phyloP scores from a whole-genome alignment of 176 grass and related monocot genomes.

The Miscanthus lutarioriparius region DNA sequence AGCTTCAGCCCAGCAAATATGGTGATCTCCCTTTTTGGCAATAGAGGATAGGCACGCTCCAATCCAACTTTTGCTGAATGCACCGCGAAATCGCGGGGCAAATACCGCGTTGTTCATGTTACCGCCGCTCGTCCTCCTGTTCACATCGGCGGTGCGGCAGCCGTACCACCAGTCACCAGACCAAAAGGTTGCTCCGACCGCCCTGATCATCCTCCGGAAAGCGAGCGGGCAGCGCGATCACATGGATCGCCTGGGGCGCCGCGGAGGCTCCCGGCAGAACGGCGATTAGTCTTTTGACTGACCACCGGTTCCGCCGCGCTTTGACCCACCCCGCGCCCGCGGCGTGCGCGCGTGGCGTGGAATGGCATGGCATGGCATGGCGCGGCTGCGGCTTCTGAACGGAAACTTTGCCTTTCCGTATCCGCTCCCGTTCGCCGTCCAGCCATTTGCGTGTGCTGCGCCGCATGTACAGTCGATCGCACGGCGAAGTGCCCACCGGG shows the following conservation, averaged over 20 bases:
- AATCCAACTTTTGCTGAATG: not conserved
- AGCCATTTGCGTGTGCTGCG: not conserved
- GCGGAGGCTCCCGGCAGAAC: constrained; percentile 23
- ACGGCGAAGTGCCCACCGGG: not conserved
- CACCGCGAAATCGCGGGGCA: constrained; percentile 12
- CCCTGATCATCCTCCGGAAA: constrained; percentile 14
- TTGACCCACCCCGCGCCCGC: not conserved
- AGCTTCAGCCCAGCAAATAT: not conserved
- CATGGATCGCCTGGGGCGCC: constrained; percentile 38
- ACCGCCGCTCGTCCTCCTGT: not conserved
- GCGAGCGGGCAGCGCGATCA: not conserved
- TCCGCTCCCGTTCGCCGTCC: not conserved
- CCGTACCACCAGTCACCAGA: not conserved
- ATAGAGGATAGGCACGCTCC: not conserved
- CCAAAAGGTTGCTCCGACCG: not conserved
- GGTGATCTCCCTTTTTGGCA: not conserved
- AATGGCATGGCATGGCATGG: not conserved
- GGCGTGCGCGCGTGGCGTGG: not conserved
- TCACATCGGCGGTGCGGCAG: not conserved
- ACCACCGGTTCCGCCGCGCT: constrained; percentile 9
- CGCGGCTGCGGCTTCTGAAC: not conserved
- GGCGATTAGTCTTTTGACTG: constrained; percentile 43
- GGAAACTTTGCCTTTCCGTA: constrained; percentile 5
- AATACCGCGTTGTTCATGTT: not conserved
- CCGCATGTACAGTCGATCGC: not conserved